Evolutionary conservation across 805 yeast genomes (phyloP).

Genomic region (Metschnikowia cubensis): DNA sequence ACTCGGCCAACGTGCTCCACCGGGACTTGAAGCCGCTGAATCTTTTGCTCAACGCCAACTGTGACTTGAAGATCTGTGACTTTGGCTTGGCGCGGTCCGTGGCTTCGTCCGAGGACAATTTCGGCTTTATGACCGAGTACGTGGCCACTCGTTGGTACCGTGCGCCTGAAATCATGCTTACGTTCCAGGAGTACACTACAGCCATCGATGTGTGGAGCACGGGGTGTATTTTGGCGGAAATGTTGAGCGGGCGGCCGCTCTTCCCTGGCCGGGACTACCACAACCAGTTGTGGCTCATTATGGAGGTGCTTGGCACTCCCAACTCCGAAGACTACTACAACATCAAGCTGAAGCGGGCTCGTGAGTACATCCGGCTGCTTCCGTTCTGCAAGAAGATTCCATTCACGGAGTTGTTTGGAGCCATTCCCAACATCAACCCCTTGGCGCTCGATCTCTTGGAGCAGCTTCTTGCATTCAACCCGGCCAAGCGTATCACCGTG

Average conservation of each 20-base stretch:
- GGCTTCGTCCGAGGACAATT: constrained; percentile 59
- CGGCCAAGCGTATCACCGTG: constrained; percentile 68
- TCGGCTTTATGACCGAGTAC: constrained; percentile 90
- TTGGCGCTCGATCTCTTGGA: constrained; percentile 57
- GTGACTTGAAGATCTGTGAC: constrained; percentile 92
- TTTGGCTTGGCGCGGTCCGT: constrained; percentile 82
- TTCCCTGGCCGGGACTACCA: constrained; percentile 95
- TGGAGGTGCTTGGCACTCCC: constrained; percentile 87
- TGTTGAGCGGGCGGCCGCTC: constrained; percentile 78
- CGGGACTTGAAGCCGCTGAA: constrained; percentile 91
- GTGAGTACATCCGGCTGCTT: constrained; percentile 78
- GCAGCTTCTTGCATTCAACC: constrained; percentile 66
- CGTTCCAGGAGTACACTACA: constrained; percentile 87
- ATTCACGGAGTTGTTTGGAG: constrained; percentile 16
- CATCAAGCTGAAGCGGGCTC: constrained; percentile 76
- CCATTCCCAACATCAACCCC: constrained; percentile 31
- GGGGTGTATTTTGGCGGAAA: constrained; percentile 92
- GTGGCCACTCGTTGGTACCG: constrained; percentile 98
- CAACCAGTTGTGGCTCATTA: constrained; percentile 79
- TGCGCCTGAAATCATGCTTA: constrained; percentile 96
- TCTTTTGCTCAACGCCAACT: constrained; percentile 79
- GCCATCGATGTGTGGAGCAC: constrained; percentile 97
- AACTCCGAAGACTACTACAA: constrained; percentile 69
- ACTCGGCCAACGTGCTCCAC: constrained; percentile 90
- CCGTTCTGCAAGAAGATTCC: constrained; percentile 60